These are phyloP conservation scores for Coemansia sp. DNA, from an alignment of 192 early-diverging fungal species.

Conservation along the genomic window DNA sequence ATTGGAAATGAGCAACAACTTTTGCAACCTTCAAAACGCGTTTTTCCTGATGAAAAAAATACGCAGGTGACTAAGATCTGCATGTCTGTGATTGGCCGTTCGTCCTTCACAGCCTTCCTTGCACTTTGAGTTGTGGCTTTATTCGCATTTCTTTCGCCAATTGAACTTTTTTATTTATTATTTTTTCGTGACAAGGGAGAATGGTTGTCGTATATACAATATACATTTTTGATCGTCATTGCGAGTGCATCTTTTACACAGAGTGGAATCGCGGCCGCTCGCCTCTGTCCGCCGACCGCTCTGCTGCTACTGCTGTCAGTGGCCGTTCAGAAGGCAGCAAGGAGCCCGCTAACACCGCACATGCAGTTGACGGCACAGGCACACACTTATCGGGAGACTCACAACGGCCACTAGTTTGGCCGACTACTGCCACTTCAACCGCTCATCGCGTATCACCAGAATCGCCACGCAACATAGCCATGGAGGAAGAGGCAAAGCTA, in stretches of 20 bases:
- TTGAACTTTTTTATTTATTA: neutral
- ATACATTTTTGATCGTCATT: slow-evolving; percentile 94
- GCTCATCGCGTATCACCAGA: slow-evolving; percentile 16
- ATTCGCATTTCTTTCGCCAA: neutral
- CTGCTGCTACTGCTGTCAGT: neutral
- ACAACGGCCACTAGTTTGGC: slow-evolving; percentile 37
- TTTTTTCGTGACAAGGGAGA: neutral
- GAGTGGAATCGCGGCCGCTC: slow-evolving; percentile 65
- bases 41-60: neutral
- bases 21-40: neutral
- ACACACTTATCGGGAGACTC: slow-evolving; percentile 20
- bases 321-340: neutral
- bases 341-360: slow-evolving; percentile 1
- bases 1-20: neutral
- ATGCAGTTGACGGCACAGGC: slow-evolving; percentile 10
- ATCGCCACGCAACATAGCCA: slow-evolving; percentile 29
- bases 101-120: neutral
- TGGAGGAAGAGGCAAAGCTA: slow-evolving; percentile 89
- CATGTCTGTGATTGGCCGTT: neutral
- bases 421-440: slow-evolving; percentile 18
- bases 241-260: slow-evolving; percentile 85
- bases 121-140: too few relatives aligned
- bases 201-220: slow-evolving; percentile 75
- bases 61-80: neutral
- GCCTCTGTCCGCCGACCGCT: slow-evolving; percentile 37